Conservation (phyloP, 305 asterid species). For the Caryopteris hybrid region DNA sequence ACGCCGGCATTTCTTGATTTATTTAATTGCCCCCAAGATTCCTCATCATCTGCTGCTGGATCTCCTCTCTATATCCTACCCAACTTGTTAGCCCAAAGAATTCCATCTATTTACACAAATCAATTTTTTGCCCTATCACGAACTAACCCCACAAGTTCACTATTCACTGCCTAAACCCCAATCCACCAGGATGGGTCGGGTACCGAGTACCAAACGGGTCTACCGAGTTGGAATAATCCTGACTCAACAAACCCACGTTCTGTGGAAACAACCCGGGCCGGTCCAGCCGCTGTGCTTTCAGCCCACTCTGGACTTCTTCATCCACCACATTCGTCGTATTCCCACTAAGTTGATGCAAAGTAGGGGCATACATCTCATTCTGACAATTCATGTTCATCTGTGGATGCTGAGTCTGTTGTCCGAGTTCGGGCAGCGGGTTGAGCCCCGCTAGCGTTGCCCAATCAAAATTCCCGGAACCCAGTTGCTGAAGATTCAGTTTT, state of each 20-base stretch:
- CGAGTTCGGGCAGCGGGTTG: constrained; percentile 29
- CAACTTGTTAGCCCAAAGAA: too few species aligned
- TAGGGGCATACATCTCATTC: constrained; percentile 31
- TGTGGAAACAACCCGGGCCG: constrained; percentile 19
- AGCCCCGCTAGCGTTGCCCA: constrained; percentile 60
- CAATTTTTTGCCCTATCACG: not conserved
- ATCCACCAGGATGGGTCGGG: constrained; percentile 27
- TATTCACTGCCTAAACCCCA: constrained; percentile 34
- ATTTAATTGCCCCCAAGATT: too few species aligned
- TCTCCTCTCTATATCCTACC: too few species aligned
- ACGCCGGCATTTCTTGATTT: too few species aligned
- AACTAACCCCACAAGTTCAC: not conserved
- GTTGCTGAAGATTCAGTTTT: constrained; percentile 36
- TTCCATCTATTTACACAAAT: constrained; percentile 25
- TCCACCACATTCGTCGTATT: too few species aligned
- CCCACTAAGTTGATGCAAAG: too few species aligned
- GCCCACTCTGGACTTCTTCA: constrained; percentile 41
- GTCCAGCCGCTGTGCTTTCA: constrained; percentile 9
- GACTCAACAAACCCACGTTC: constrained; percentile 11
- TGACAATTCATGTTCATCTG: too few species aligned
- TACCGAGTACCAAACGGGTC: constrained; percentile 40
- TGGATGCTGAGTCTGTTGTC: too few species aligned
- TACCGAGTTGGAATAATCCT: constrained; percentile 8
- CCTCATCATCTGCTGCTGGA: too few species aligned
- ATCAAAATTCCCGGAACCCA: constrained; percentile 47